A percentile compares a stretch with the other conserved stretches of the same genome.
Evolutionary conservation across 1,284 basidiomycete species (phyloP).

Genomic region (Irpex sp.): DNA sequence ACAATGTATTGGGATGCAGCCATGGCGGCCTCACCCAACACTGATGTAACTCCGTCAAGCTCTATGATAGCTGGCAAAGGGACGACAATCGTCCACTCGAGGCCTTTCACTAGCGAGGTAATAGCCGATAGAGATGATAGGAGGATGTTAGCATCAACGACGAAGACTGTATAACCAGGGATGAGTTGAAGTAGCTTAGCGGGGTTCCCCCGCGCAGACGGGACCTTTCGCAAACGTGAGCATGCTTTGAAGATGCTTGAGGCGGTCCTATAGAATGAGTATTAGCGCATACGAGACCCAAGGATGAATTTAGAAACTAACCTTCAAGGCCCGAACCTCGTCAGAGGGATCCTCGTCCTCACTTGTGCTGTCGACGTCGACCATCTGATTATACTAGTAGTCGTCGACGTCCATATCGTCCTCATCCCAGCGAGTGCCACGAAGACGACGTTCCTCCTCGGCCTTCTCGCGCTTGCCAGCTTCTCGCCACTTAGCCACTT

Average conservation of each 20-base stretch:
- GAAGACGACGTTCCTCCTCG: conserved; percentile 62
- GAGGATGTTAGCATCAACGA: conserved; percentile 94
- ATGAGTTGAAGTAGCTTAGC: conserved; percentile 52
- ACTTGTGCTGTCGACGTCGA: conserved; percentile 41
- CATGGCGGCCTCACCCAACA: conserved; percentile 69
- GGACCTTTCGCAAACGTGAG: conserved; percentile 37
- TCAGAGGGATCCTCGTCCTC: conserved; percentile 62
- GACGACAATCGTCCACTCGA: conserved; percentile 85
- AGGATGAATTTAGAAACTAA: conserved; percentile 21
- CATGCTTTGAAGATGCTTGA: conserved; percentile 60
- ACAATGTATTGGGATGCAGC: conserved; percentile 76
- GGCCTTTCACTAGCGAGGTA: conserved; percentile 72
- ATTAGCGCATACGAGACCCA: no score
- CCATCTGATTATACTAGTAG: conserved; percentile 44
- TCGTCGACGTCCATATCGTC: conserved; percentile 67
- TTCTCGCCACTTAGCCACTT: conserved; percentile 68
- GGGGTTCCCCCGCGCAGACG: conserved; percentile 23
- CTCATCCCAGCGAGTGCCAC: conserved; percentile 51
- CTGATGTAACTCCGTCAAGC: conserved; percentile 80
- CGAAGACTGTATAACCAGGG: conserved; percentile 86
- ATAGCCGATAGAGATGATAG: conserved; percentile 77
- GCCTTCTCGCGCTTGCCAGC: conserved; percentile 62
- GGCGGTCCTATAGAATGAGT: conserved; percentile 46
- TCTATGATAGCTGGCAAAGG: conserved; percentile 96
- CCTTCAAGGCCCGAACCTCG: conserved; percentile 77